Conservation (phyloP, 495 filamentous ascomycete genomes). For the Penicillium pulvis region DNA sequence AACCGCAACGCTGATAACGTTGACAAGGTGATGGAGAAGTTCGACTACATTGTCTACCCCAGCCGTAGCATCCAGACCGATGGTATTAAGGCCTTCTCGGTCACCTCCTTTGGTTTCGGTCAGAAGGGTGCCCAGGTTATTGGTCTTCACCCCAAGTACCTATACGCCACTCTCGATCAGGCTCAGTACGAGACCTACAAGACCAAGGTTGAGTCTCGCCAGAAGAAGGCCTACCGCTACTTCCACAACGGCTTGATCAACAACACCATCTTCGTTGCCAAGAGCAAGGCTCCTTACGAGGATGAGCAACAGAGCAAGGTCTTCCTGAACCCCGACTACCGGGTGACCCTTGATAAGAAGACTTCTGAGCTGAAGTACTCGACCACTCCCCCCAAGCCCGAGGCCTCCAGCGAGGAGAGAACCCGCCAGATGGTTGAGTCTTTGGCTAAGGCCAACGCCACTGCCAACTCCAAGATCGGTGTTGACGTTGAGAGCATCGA, state of each 20-base stretch:
- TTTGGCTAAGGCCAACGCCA: conserved; percentile 70
- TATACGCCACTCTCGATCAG: conserved; percentile 91
- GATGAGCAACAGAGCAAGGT: conserved; percentile 82
- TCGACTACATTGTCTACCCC: conserved; percentile 96
- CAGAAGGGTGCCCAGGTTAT: conserved; percentile 98
- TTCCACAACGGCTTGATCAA: conserved; percentile 97
- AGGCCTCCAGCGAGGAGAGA: conserved; percentile 54
- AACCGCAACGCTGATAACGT: conserved; percentile 99
- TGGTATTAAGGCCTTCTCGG: conserved; percentile 95
- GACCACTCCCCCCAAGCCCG: conserved; percentile 58
- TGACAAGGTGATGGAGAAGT: conserved; percentile 93
- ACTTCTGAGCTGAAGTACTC: conserved; percentile 75
- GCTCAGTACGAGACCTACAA: conserved; percentile 80
- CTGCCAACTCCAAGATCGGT: conserved; percentile 78
- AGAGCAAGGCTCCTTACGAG: conserved; percentile 84
- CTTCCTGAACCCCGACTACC: conserved; percentile 93
- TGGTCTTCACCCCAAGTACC: conserved; percentile 93
- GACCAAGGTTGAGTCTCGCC: conserved; percentile 82
- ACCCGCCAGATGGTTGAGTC: conserved; percentile 79
- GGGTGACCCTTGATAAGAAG: conserved; percentile 83
- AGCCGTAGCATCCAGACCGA: conserved; percentile 95
- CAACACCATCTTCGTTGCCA: conserved; percentile 96
- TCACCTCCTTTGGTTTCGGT: conserved; percentile 99
- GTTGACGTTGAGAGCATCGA: conserved; percentile 88
- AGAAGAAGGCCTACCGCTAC: conserved; percentile 98